phyloP scores from a whole-genome alignment of 176 grass and related monocot species.

The Melocanna baccifera region DNA sequence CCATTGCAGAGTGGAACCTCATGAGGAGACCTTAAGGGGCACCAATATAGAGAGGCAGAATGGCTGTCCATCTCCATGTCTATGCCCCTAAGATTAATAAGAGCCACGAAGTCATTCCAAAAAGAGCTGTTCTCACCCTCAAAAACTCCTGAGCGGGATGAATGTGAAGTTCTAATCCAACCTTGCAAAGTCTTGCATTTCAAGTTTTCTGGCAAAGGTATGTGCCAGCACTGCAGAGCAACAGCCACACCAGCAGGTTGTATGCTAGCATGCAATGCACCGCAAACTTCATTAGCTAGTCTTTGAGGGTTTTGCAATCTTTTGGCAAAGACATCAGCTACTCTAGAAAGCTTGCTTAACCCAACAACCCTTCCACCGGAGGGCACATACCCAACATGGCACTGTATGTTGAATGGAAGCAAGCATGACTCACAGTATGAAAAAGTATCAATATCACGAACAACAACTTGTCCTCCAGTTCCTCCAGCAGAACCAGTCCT shows the following conservation, averaged over 20 bases:
- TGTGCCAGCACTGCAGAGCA: slow-evolving; percentile 77
- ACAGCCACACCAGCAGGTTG: slow-evolving; percentile 89
- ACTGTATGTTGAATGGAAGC: slow-evolving; percentile 81
- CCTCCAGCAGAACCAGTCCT: slow-evolving; percentile 66
- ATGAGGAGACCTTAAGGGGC: slow-evolving; percentile 49
- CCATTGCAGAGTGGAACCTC: slow-evolving; percentile 46
- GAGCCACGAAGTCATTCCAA: slow-evolving; percentile 74
- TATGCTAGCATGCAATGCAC: slow-evolving; percentile 66
- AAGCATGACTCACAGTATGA: slow-evolving; percentile 95
- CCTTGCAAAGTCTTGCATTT: slow-evolving; percentile 50
- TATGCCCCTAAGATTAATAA: slow-evolving; percentile 69
- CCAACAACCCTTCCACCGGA: slow-evolving; percentile 76
- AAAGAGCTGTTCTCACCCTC: slow-evolving; percentile 58
- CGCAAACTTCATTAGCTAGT: slow-evolving; percentile 73
- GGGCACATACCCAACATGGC: slow-evolving; percentile 92
- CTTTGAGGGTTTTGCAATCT: slow-evolving; percentile 85
- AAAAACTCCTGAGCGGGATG: slow-evolving; percentile 69
- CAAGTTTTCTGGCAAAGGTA: slow-evolving; percentile 72
- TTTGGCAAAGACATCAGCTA: slow-evolving; percentile 84
- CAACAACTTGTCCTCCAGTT: slow-evolving; percentile 75
- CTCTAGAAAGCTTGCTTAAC: slow-evolving; percentile 94
- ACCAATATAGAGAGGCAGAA: slow-evolving; percentile 56
- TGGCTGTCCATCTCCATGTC: slow-evolving; percentile 35
- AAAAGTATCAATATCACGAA: slow-evolving; percentile 79
- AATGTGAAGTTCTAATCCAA: slow-evolving; percentile 53